Percentiles rank a stretch among this genome's conserved stretches.
Evolutionary conservation across 2,329 filamentous ascomycete genomes (phyloP).

Genomic region (Fusarium sp.): DNA sequence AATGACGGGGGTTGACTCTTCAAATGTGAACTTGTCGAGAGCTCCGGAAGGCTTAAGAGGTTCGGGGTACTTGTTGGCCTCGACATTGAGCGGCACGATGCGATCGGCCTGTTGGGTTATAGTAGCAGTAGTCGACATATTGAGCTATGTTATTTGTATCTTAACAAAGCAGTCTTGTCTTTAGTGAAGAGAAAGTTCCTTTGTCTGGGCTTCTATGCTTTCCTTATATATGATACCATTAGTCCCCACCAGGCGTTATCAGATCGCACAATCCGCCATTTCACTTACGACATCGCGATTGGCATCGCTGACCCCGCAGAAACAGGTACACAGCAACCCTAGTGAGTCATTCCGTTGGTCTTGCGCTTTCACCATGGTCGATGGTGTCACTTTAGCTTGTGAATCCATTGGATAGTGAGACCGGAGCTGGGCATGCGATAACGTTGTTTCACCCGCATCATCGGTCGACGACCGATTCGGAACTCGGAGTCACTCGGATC

Average conservation of each 20-base stretch:
- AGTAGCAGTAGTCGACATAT: slow-evolving; percentile 1
- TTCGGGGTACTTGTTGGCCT: slow-evolving; percentile 3
- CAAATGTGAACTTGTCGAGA: slow-evolving; percentile 40
- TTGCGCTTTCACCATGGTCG: neutral
- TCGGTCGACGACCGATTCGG: neutral
- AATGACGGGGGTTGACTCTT: slow-evolving; percentile 56
- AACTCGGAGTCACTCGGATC: neutral
- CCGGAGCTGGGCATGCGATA: neutral
- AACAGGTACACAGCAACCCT: neutral
- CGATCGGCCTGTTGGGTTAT: slow-evolving; percentile 1
- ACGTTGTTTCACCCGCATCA: neutral
- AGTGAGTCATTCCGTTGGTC: neutral
- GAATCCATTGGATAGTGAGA: neutral
- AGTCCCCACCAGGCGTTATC: neutral
- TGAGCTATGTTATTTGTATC: neutral
- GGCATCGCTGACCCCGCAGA: neutral
- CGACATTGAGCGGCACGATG: neutral
- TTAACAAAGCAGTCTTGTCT: neutral
- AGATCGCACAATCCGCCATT: slow-evolving; percentile 10
- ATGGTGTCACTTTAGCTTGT: slow-evolving; percentile 1
- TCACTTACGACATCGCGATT: neutral
- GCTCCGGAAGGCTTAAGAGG: slow-evolving; percentile 5
- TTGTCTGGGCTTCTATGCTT: neutral
- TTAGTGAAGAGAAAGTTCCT: accelerated
- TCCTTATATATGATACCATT: neutral